Conservation (phyloP, 1,284 basidiomycete species). For the Vanrija pseudolonga region DNA sequence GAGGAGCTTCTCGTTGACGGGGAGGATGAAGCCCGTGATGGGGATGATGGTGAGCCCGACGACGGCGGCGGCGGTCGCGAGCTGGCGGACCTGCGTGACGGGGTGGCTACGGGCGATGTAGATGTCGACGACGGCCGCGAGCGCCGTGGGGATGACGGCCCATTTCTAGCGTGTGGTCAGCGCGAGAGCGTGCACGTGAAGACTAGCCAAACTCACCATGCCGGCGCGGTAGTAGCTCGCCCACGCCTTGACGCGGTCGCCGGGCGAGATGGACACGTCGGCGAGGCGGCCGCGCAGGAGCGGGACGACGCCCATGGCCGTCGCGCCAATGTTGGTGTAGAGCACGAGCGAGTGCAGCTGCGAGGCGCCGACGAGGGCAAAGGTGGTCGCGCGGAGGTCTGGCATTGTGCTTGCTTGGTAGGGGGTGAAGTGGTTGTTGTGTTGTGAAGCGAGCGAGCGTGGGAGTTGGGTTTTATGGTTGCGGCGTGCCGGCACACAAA, state of each 20-base stretch:
- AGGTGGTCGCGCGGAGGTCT: constrained; percentile 15
- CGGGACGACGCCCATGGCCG: constrained; percentile 23
- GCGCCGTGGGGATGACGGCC: constrained; percentile 7
- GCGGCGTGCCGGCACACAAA: too few species aligned
- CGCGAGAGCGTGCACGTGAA: not conserved
- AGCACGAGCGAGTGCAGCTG: constrained; percentile 24
- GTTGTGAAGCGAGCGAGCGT: too few species aligned
- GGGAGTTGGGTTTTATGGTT: too few species aligned
- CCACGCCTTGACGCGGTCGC: constrained; percentile 19
- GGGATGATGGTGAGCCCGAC: constrained; percentile 20
- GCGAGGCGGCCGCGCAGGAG: constrained; percentile 19
- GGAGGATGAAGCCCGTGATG: constrained; percentile 18
- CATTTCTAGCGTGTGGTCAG: constrained; percentile 4
- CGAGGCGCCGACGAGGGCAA: constrained; percentile 21
- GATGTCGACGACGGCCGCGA: constrained; percentile 11
- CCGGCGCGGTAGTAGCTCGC: constrained; percentile 13
- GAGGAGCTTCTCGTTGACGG: constrained; percentile 20
- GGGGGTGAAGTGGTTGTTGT: too few species aligned
- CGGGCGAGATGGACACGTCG: not conserved
- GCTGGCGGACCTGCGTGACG: constrained; percentile 8
- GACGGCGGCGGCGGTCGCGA: constrained; percentile 20
- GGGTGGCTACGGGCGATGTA: constrained; percentile 19
- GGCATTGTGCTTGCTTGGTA: too few species aligned
- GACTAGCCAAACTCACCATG: constrained; percentile 18
- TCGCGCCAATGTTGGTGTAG: constrained; percentile 20